Conservation (phyloP, 1,284 basidiomycete species). For the Hemileia vastatrix region DNA sequence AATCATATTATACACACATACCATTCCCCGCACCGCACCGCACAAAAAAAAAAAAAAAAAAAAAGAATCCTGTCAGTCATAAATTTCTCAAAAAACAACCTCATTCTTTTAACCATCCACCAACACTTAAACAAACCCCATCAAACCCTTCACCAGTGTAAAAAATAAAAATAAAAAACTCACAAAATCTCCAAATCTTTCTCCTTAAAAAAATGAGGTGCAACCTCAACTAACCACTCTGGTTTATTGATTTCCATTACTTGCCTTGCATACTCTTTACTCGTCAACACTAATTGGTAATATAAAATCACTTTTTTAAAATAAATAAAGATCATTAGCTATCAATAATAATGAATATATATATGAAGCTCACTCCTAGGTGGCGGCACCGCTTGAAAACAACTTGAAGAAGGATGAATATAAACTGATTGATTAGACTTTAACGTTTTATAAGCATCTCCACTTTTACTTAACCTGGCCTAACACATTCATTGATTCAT, state of each 20-base stretch:
- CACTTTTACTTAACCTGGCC: constrained; percentile 38
- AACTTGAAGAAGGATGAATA: constrained; percentile 86
- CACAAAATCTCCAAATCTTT: constrained; percentile 18
- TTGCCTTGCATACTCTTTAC: constrained; percentile 60
- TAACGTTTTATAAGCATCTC: constrained; percentile 52
- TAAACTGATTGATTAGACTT: constrained; percentile 94
- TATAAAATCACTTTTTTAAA: constrained; percentile 58
- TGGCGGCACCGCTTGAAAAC: constrained; percentile 92
- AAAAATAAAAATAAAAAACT: constrained; percentile 4
- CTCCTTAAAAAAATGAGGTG: constrained; percentile 86
- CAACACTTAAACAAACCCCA: too few species aligned
- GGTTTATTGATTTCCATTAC: constrained; percentile 90
- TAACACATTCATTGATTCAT: constrained; percentile 7
- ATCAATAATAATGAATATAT: background rate
- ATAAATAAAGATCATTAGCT: background rate
- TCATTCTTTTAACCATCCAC: too few species aligned
- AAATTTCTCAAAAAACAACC: too few species aligned
- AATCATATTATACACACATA: too few species aligned
- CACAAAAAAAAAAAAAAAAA: too few species aligned
- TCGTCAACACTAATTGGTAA: constrained; percentile 68
- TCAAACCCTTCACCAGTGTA: too few species aligned
- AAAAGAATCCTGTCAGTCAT: too few species aligned
- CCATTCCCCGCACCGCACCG: too few species aligned
- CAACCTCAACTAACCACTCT: constrained; percentile 83
- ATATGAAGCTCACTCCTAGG: constrained; percentile 52